phyloP scores from a whole-genome alignment of 2,329 filamentous ascomycete species.

The Penicillium sp. region DNA sequence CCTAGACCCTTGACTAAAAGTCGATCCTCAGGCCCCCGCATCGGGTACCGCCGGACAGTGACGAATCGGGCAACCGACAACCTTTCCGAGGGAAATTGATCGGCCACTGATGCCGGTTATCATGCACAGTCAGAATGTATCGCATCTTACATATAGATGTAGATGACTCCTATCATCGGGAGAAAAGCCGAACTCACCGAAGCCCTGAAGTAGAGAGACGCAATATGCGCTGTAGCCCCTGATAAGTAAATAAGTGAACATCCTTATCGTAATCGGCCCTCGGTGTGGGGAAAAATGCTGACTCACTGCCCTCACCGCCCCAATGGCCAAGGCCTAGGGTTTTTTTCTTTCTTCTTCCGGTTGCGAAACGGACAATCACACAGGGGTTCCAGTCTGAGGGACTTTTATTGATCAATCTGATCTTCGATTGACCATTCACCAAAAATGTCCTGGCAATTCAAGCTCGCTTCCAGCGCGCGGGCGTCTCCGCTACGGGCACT shows the following conservation, averaged over 20 bases:
- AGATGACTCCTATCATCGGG: neutral
- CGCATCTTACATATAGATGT: neutral
- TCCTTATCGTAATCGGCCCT: slow-evolving; percentile 3
- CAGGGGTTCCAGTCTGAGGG: slow-evolving; percentile 3
- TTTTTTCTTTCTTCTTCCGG: slow-evolving; percentile 15
- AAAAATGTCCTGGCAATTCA: slow-evolving; percentile 34
- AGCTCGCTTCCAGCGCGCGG: slow-evolving; percentile 32
- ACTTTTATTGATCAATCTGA: slow-evolving; percentile 6
- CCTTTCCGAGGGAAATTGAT: slow-evolving; percentile 5
- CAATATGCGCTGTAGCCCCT: neutral
- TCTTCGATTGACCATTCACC: neutral
- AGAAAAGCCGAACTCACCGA: neutral
- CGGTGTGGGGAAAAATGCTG: slow-evolving; percentile 21
- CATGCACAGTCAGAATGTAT: neutral
- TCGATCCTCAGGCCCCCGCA: neutral
- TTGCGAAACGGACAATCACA: slow-evolving; percentile 5
- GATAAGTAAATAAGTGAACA: neutral
- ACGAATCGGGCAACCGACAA: neutral
- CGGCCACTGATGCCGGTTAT: neutral
- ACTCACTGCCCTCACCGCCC: slow-evolving; percentile 27
- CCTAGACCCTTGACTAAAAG: slow-evolving; percentile 1
- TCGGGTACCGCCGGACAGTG: slow-evolving; percentile 6
- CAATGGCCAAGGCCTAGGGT: slow-evolving; percentile 10
- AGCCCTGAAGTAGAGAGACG: neutral
- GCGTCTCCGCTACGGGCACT: slow-evolving; percentile 32